Evolutionary conservation across 2,329 filamentous ascomycete genomes (phyloP), one percentile per base, ranked within the genome.

Genomic region (Epichloe coenophiala): DNA sequence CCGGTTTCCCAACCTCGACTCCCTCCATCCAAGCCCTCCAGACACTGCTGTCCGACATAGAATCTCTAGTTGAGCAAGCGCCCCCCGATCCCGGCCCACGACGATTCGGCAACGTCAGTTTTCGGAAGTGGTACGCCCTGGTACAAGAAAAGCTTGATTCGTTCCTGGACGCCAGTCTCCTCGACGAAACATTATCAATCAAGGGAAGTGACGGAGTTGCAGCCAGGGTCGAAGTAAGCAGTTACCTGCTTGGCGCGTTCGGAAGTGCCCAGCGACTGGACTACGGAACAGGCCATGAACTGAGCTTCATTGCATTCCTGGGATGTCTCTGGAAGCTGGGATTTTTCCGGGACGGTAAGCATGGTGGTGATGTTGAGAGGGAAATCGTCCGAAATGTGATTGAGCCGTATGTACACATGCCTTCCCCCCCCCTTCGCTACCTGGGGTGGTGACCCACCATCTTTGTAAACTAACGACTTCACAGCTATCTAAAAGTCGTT

Each of bases 221-320:
- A 1, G 77, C 80, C 5, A 72, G 74, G 57, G 75, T 77, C 45
- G 91, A 97, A 67, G 69, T 96, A 8, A 75, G 73, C 51, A 75
- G 79, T 41, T 98, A 98, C 64, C 76, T 98, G 1, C 66, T 95
- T 4, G 90, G 89, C 13, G 80, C 79, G 4, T 96, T 95, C 67
- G 93, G 93, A 3, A 97, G 89, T 62, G 68, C 87, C 0, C 88
- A 96, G 60, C 75, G 93, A 49, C 73, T 98, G 27, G 93, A 98
- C 68, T 98, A 96, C 62, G 93, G 93, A 2, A 97, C 93, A 0
- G 93, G 93, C 0, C 93, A 98, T 65, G 93, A 98, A 63, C 71
- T 98, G 48, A 95, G 87, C 67, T 98, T 98, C 60, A 66, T 97
- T 7, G 91, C 93, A 1, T 98, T 98, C 55, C 65, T 98, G 5